Evolutionary conservation across 2,329 filamentous ascomycete species (phyloP), one percentile per base, ranked within the genome.

Genomic region (Fusarium avenaceum): DNA sequence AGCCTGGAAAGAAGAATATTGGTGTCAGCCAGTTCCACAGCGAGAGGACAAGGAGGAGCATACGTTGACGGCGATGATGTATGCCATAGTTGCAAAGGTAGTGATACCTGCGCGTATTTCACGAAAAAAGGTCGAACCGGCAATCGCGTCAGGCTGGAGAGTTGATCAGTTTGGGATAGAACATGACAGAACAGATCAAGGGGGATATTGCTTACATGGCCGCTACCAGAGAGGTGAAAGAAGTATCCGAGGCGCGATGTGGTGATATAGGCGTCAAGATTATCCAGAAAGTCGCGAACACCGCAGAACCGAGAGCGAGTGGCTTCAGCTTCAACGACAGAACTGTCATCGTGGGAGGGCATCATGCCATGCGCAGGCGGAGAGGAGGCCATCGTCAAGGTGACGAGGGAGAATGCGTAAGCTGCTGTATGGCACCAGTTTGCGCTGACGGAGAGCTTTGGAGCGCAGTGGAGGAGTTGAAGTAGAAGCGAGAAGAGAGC

Each of bases 31-130:
- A 32, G 4, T 20, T 17, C n/a, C 17, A 17, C 5, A 17, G 19
- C 22, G 6, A 47, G 11, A 22, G 14, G 4, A n/a, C 19, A 19
- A 4, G 19, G 17, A 14, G 20, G 4, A 6, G 72, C 83, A 72
- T 67, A 87, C 87, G 72, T 90, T 90, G 66, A 90, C 89, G 10
- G 90, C 90, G 75, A 96, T 94, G 72, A 96, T 95, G 79, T 94
- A 95, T 15, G 92, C 90, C 92, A 94, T 93, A 4, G 90, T 91
- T 55, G 90, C 89, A 75, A 92, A 92, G 4, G 92, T 96, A 3
- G 93, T 93, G 54, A 95, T 77, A 2, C 92, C 93, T 30, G 92
- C 93, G 28, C 92, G 89, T 58, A 96, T 81, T 78, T 96, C 93
- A 22, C 88, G 91, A 67, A 92, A 89, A 77, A 95, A 94, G 62